Base-by-base conservation (phyloP, 495 filamentous ascomycete genomes). In the Podospora sp. region DNA sequence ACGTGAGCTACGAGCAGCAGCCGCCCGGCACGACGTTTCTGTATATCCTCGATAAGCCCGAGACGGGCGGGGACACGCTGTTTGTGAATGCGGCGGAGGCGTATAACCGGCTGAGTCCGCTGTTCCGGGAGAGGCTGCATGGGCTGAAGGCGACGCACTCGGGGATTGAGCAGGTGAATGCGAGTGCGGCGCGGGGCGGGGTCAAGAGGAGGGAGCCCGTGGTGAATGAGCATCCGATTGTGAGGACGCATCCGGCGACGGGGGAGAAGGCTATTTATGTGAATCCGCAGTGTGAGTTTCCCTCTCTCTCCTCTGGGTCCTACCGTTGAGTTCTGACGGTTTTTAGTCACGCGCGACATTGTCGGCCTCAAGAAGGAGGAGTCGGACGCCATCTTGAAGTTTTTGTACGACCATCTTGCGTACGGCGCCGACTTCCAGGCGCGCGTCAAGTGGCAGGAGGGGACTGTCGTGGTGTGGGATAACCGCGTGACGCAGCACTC, bases 391-490 rank as follows among this genome's bases (percentile, higher is more conserved):
- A 79, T 94, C 20, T 81, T 95, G 68, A 93, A 95, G 71, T 97
- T 96, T 81, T 81, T 97, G 12, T 95, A 91, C 80, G 88, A 94
- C 75, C 93, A 97, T 73, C 88, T 96, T 49, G 86, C 90, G 5
- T 87, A 83, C 25, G 91, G 93, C 18, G 87, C 90, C 70, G 93
- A 97, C 79, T 94, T 95, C 83, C 94, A 97, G 71, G 89, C 87
- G 9, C 83, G 94, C n/a, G 88, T 97, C 58, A 88, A 90, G 69
- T 97, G 92, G 92, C 86, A 90, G 69, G 85, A 87, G 12, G 85
- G 86, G 46, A 95, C 92, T 2, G 93, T 97, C 25, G 91, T 97
- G 9, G 89, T 97, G 12, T 96, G 93, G 88, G 93, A 97, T 73
- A 94, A 96, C 76, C 85, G 92, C 18, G 88, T 93, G 4, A 92